These are phyloP conservation scores for Medicago ruthenica DNA, from an alignment of 306 rosid genomes.

Conservation along the genomic window DNA sequence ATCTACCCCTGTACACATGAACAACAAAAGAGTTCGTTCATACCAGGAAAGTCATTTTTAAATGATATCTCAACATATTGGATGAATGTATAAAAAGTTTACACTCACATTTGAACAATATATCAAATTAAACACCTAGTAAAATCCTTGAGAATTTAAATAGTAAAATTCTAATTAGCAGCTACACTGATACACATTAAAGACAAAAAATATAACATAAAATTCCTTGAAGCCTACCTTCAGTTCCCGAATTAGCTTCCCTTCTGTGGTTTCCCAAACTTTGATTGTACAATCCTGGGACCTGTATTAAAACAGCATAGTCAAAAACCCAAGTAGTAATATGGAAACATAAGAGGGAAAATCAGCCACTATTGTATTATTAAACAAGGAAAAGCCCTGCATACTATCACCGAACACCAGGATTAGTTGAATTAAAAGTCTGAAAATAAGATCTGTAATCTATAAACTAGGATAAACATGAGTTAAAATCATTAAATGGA, in stretches of 20 bases:
- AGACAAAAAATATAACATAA: too few species aligned
- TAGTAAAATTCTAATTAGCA: too few species aligned
- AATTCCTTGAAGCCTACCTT: too few species aligned
- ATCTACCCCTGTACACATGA: too few species aligned
- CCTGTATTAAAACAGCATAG: constrained; percentile 51
- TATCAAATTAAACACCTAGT: not conserved
- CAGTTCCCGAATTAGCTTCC: constrained; percentile 89
- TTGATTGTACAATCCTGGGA: constrained; percentile 94
- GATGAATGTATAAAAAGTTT: constrained; percentile 6
- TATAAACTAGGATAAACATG: constrained; percentile 1
- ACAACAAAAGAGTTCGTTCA: too few species aligned
- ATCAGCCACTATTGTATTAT: not conserved
- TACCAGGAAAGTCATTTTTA: too few species aligned
- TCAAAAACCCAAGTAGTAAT: constrained; percentile 28
- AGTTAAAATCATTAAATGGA: constrained; percentile 11
- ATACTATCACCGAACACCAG: not conserved
- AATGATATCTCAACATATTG: not conserved
- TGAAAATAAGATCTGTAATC: constrained; percentile 8
- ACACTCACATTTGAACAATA: constrained; percentile 8
- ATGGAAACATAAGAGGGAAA: not conserved
- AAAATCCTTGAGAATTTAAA: too few species aligned
- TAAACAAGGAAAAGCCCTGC: not conserved
- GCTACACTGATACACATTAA: too few species aligned
- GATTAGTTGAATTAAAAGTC: not conserved
- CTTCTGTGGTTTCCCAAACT: constrained; percentile 93